These are phyloP conservation scores for Russula vinacea DNA, from an alignment of 768 basidiomycete species.

Conservation along the genomic window DNA sequence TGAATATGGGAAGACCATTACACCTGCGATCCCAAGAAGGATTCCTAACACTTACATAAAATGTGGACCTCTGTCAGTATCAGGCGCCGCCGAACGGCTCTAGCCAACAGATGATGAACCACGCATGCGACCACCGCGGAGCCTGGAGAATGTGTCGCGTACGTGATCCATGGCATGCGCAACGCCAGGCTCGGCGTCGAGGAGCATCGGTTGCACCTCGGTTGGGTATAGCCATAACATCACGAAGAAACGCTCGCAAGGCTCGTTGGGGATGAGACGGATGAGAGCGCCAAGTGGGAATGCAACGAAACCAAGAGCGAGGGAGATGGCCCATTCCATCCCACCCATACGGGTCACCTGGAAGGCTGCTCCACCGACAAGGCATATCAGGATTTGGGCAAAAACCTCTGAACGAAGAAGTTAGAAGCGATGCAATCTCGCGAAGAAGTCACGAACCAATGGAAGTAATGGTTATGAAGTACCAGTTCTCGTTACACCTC, in stretches of 20 bases:
- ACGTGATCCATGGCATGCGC: conserved; percentile 77
- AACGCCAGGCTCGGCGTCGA: conserved; percentile 62
- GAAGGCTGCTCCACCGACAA: conserved; percentile 89
- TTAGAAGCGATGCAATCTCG: conserved; percentile 12
- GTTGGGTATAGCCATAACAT: conserved; percentile 59
- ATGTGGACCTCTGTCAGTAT: conserved; percentile 45
- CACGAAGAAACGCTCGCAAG: conserved; percentile 64
- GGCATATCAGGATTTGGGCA: conserved; percentile 84
- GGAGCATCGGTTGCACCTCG: conserved; percentile 59
- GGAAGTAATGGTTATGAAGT: conserved; percentile 79
- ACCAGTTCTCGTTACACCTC: conserved; percentile 74
- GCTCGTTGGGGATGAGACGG: conserved; percentile 75
- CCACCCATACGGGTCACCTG: conserved; percentile 76
- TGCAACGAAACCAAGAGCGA: conserved; percentile 82
- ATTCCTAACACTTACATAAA: conserved; percentile 45
- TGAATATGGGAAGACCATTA: conserved; percentile 39
- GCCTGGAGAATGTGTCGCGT: conserved; percentile 77
- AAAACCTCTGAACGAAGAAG: conserved; percentile 61
- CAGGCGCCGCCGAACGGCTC: conserved; percentile 60
- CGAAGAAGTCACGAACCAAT: conserved; percentile 58
- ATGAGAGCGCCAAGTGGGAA: conserved; percentile 84
- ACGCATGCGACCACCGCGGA: conserved; percentile 86
- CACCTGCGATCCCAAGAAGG: conserved; percentile 19
- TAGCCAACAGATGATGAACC: conserved; percentile 83
- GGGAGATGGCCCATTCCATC: conserved; percentile 89